A percentile compares a stretch with the other conserved stretches of the same genome.
Conservation (phyloP, 1,139 yeast species). For the Hansenula lynferdii region DNA sequence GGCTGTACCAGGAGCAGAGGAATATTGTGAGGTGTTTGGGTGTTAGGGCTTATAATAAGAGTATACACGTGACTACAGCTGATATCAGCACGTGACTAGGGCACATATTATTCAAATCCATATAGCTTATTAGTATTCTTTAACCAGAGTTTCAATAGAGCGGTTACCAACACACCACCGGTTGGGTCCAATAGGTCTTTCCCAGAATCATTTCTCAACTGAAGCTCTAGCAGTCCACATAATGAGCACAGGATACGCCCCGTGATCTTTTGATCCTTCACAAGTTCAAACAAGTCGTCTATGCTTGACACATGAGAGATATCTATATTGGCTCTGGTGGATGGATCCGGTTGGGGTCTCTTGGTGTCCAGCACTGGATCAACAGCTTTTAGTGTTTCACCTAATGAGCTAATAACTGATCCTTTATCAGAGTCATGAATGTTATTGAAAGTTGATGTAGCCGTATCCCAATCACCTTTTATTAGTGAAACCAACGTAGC, state of each 20-base stretch:
- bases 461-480: constrained; percentile 20
- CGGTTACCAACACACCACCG: no score
- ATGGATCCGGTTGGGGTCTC: not conserved
- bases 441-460: no score
- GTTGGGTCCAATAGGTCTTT: no score
- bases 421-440: no score
- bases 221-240: constrained; percentile 26
- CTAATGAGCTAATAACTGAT: no score
- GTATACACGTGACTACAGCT: not conserved
- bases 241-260: constrained; percentile 27
- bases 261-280: constrained; percentile 23
- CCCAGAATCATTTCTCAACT: no score
- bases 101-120: constrained; percentile 23
- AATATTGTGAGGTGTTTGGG: no score
- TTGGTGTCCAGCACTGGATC: constrained; percentile 20
- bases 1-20: no score
- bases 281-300: constrained; percentile 18
- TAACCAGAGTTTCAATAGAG: constrained; percentile 11
- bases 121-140: constrained; percentile 21
- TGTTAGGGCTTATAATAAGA: no score
- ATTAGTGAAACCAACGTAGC: constrained; percentile 17
- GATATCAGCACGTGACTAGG: not conserved
- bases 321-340: not conserved
- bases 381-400: constrained; percentile 6
- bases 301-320: constrained; percentile 5